These are phyloP conservation scores for Cucurbita pepo DNA, from an alignment of 306 rosid species.

Conservation along the genomic window DNA sequence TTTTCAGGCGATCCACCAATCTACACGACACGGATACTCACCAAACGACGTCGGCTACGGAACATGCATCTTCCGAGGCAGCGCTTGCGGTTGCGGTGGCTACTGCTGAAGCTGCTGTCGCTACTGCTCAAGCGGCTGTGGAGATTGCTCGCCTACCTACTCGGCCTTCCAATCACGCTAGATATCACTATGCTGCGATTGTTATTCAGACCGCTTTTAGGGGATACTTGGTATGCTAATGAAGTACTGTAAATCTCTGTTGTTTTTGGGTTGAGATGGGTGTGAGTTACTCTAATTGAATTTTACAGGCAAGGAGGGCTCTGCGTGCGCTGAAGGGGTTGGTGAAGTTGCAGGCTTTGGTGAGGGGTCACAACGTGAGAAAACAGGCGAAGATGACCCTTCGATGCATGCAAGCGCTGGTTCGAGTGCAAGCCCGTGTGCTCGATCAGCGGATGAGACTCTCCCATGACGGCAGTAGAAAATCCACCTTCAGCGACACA, in stretches of 20 bases:
- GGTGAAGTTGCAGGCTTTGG: conserved; percentile 91
- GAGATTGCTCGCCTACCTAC: conserved; percentile 14
- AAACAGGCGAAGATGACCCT: conserved; percentile 95
- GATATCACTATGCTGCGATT: conserved; percentile 28
- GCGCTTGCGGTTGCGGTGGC: conserved; percentile 50
- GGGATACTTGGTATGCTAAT: conserved; percentile 53
- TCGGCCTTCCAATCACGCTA: no score
- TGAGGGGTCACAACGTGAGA: conserved; percentile 88
- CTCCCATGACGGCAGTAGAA: conserved; percentile 69
- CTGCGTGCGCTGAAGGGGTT: conserved; percentile 78
- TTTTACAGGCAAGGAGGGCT: conserved; percentile 81
- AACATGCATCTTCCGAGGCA: no score
- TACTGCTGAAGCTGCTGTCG: conserved; percentile 71
- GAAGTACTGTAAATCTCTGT: no score
- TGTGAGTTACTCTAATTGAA: neutral
- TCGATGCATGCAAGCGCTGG: conserved; percentile 83
- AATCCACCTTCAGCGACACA: conserved; percentile 72
- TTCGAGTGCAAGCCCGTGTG: conserved; percentile 74
- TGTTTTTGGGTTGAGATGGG: no score
- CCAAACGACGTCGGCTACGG: no score
- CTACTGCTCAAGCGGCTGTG: conserved; percentile 44
- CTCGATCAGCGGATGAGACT: conserved; percentile 71
- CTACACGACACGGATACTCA: conserved; percentile 1
- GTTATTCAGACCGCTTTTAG: conserved; percentile 80
- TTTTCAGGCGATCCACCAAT: conserved; percentile 50